Percentiles rank a stretch among this genome's conserved stretches.
phyloP scores from a whole-genome alignment of 108 stramenopile genomes.

The Mayamaea pseudoterrestris region DNA sequence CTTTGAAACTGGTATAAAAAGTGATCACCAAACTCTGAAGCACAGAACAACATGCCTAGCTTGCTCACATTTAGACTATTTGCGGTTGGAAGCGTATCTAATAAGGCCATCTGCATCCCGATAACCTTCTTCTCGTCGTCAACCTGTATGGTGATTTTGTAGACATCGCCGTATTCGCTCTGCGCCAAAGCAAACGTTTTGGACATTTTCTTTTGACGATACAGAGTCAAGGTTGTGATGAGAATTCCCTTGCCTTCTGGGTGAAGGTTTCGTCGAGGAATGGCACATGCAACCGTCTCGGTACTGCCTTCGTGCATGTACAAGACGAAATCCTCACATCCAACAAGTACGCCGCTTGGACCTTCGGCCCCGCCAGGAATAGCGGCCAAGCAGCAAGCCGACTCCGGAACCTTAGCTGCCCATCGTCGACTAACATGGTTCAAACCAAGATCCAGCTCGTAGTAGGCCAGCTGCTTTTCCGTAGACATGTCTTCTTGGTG shows the following conservation, averaged over 20 bases:
- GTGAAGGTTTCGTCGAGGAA: conserved; percentile 76
- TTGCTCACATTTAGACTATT: conserved; percentile 84
- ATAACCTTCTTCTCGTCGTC: conserved; percentile 40
- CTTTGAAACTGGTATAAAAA: conserved; percentile 88
- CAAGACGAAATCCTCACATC: conserved; percentile 85
- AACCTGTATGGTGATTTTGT: conserved; percentile 77
- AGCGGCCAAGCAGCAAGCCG: conserved; percentile 81
- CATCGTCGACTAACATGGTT: conserved; percentile 95
- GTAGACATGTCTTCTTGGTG: conserved; percentile 43
- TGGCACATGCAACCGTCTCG: conserved; percentile 43
- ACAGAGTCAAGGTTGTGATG: conserved; percentile 66
- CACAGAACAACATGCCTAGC: conserved; percentile 81
- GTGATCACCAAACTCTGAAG: conserved; percentile 95
- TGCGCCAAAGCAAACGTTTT: conserved; percentile 94
- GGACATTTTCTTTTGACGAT: conserved; percentile 82
- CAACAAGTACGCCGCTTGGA: conserved; percentile 91
- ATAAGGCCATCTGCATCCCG: conserved; percentile 47
- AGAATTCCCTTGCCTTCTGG: conserved; percentile 66
- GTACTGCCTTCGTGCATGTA: conserved; percentile 75
- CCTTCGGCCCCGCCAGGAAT: conserved; percentile 91
- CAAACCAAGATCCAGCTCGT: conserved; percentile 96
- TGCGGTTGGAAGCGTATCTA: conserved; percentile 88
- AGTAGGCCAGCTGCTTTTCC: conserved; percentile 81
- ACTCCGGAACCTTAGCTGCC: conserved; percentile 50
- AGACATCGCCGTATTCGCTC: conserved; percentile 93